Conservation (phyloP, 495 filamentous ascomycete species). For the Penicillium riverlandense region DNA sequence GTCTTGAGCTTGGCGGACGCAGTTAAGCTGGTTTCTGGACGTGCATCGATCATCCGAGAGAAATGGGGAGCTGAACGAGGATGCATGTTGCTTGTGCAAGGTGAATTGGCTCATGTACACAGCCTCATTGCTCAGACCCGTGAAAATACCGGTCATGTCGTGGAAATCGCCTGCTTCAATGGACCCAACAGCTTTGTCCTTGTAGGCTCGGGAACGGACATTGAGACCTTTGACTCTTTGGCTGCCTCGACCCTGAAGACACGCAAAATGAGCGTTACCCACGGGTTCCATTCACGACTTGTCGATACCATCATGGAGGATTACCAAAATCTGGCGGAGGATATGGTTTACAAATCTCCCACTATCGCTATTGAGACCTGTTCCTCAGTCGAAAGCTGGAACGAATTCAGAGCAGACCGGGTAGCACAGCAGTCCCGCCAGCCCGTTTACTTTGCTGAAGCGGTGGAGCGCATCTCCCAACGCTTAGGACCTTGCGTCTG, state of each 20-base stretch:
- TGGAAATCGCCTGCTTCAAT: slow-evolving; percentile 41
- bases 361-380: slow-evolving; percentile 23
- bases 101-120: slow-evolving; percentile 1
- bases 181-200: slow-evolving; percentile 29
- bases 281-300: slow-evolving; percentile 43
- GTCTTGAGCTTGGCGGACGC: slow-evolving; percentile 27
- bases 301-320: slow-evolving; percentile 28
- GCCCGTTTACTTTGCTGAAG: slow-evolving; percentile 36
- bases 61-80: slow-evolving; percentile 35
- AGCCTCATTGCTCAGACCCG: too few species aligned
- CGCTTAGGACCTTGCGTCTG: slow-evolving; percentile 15
- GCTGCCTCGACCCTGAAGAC: background rate
- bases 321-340: slow-evolving; percentile 17
- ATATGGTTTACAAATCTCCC: slow-evolving; percentile 18
- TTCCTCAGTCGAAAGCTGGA: slow-evolving; percentile 7
- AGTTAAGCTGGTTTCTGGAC: slow-evolving; percentile 27
- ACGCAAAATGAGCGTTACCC: slow-evolving; percentile 27
- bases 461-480: slow-evolving; percentile 23
- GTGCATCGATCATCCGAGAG: slow-evolving; percentile 30
- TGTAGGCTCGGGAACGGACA: slow-evolving; percentile 24
- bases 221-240: slow-evolving; percentile 12
- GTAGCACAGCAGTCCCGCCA: slow-evolving; percentile 25
- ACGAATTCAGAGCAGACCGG: background rate
- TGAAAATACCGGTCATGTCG: background rate
- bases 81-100: slow-evolving; percentile 38